A percentile compares a stretch with the other conserved stretches of the same genome.
These are phyloP conservation scores for Yarrowia divulgata DNA, from an alignment of 805 yeast species.

Conservation along the genomic window DNA sequence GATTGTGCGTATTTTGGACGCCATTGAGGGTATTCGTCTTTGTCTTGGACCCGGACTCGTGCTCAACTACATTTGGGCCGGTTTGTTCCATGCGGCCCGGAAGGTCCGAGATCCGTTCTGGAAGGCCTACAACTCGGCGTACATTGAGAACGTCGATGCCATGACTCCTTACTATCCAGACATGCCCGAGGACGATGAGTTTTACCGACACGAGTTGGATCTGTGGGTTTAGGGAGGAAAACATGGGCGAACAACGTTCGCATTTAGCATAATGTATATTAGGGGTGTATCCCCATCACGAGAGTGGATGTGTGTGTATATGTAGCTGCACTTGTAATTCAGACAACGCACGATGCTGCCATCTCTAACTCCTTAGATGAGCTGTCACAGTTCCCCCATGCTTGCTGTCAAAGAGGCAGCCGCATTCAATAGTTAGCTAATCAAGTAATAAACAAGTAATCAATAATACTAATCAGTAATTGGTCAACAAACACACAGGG, in stretches of 20 bases:
- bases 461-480: constrained; percentile 18
- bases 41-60: constrained; percentile 79
- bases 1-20: constrained; percentile 78
- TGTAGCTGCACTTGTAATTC: too few relatives aligned
- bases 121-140: constrained; percentile 79
- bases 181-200: constrained; percentile 44
- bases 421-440: neutral
- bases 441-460: constrained; percentile 7
- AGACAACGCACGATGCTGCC: too few relatives aligned
- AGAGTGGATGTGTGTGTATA: too few relatives aligned
- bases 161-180: constrained; percentile 84
- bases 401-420: neutral
- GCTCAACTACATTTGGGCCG: constrained; percentile 81
- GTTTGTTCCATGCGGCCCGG: constrained; percentile 91
- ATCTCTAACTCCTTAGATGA: too few relatives aligned
- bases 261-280: constrained; percentile 28
- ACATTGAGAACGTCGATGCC: constrained; percentile 74
- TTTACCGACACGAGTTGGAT: constrained; percentile 61
- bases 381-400: too few relatives aligned
- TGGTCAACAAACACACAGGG: neutral
- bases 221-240: constrained; percentile 49
- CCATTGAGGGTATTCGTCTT: constrained; percentile 72
- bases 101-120: constrained; percentile 86
- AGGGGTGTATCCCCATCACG: constrained; percentile 11
- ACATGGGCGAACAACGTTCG: neutral